These are phyloP conservation scores for Elaeagnus macrophylla DNA, from an alignment of 306 rosid genomes.

Conservation along the genomic window DNA sequence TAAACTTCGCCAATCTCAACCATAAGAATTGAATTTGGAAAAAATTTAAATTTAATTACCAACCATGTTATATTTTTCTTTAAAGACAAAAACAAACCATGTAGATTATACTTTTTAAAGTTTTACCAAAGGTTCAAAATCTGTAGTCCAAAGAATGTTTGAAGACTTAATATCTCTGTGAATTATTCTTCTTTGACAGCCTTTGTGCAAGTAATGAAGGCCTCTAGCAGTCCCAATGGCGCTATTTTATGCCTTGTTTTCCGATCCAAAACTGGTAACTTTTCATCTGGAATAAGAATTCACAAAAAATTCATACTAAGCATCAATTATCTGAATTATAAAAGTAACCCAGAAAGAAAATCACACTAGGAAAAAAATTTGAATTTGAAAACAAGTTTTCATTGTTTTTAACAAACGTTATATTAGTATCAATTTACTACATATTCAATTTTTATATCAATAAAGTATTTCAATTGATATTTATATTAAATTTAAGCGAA, in stretches of 20 bases:
- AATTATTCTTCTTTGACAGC: conserved; percentile 89
- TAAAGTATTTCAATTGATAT: too few species aligned
- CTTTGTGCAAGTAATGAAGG: conserved; percentile 77
- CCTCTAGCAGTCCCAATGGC: conserved; percentile 75
- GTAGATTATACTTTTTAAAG: too few species aligned
- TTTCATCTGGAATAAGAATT: conserved; percentile 41
- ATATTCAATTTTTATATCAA: too few species aligned
- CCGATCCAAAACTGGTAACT: conserved; percentile 66
- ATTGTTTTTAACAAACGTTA: too few species aligned
- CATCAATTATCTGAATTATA: background rate
- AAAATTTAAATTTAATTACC: too few species aligned
- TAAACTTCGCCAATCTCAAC: too few species aligned
- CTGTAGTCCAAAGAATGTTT: conserved; percentile 53
- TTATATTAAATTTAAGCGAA: too few species aligned
- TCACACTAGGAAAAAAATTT: background rate
- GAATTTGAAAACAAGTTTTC: too few species aligned
- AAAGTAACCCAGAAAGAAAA: conserved; percentile 14
- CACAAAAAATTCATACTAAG: background rate
- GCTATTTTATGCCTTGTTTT: conserved; percentile 72
- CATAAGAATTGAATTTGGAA: too few species aligned
- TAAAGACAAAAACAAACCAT: too few species aligned
- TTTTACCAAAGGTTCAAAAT: conserved; percentile 88
- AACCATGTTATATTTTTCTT: too few species aligned
- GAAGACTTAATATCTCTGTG: conserved; percentile 83
- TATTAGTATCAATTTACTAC: too few species aligned